A percentile compares a stretch with the other conserved stretches of the same genome.
phyloP scores from a whole-genome alignment of 306 rosid genomes.

The Senna siamea region DNA sequence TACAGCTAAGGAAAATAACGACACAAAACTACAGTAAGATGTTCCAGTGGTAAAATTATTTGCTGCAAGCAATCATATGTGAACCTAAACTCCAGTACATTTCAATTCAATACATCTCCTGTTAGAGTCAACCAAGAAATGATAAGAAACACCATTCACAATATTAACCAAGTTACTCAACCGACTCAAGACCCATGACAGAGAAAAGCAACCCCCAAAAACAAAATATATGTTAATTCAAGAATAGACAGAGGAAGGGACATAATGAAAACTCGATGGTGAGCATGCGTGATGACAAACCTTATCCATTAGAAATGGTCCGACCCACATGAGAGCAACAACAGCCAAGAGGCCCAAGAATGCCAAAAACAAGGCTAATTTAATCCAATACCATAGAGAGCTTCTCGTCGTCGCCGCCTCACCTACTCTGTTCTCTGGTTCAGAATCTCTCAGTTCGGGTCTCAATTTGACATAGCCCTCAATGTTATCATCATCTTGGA shows the following conservation, averaged over 20 bases:
- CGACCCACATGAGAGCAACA: slow-evolving; percentile 79
- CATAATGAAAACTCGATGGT: not conserved
- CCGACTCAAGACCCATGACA: too few relatives aligned
- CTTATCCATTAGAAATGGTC: slow-evolving; percentile 81
- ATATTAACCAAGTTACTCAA: not conserved
- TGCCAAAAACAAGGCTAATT: slow-evolving; percentile 54
- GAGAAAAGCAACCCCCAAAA: slow-evolving; percentile 31
- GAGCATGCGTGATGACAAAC: too few relatives aligned
- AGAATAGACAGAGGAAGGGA: not conserved
- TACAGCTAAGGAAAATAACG: not conserved
- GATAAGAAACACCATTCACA: not conserved
- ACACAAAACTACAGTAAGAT: not conserved
- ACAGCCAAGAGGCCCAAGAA: slow-evolving; percentile 66
- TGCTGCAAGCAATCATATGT: not conserved
- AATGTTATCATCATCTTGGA: slow-evolving; percentile 51
- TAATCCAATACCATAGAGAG: slow-evolving; percentile 67
- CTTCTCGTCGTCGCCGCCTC: slow-evolving; percentile 37
- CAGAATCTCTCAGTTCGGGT: slow-evolving; percentile 40
- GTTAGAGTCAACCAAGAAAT: too few relatives aligned
- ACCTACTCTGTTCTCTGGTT: slow-evolving; percentile 7
- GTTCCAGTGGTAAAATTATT: not conserved
- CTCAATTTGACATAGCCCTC: slow-evolving; percentile 66
- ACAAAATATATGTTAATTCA: slow-evolving; percentile 14
- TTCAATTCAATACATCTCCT: too few relatives aligned
- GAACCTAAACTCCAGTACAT: not conserved